These are phyloP conservation scores for Rhizophora apiculata DNA, from an alignment of 345 rosid genomes.

Conservation along the genomic window DNA sequence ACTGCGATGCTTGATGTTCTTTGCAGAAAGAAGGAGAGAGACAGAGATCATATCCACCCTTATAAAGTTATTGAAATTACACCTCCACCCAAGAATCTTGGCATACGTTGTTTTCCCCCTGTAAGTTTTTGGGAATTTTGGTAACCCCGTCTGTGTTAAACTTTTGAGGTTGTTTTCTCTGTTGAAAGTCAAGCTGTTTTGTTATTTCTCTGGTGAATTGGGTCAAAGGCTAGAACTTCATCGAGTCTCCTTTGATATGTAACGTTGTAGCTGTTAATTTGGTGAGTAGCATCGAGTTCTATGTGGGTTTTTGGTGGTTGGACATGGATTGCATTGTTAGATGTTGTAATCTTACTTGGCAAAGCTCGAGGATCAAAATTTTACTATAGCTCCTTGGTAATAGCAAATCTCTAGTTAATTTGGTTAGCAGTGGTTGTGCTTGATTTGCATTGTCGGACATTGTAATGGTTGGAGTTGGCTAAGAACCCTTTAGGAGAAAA, in stretches of 20 bases:
- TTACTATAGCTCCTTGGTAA: no score
- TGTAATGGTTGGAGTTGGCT: not conserved
- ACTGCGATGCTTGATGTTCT: conserved; percentile 30
- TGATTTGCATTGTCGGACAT: no score
- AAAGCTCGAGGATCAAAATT: no score
- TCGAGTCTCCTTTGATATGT: not conserved
- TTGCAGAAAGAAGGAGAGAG: conserved; percentile 74
- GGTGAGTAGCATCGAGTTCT: not conserved
- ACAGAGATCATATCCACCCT: conserved; percentile 53
- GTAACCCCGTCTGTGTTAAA: not conserved
- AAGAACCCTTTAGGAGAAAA: not conserved
- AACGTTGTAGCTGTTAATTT: not conserved
- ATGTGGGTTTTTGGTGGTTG: not conserved
- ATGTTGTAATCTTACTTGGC: not conserved
- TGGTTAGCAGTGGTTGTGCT: no score
- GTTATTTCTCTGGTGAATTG: not conserved
- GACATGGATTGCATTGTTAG: not conserved
- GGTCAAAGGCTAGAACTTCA: not conserved
- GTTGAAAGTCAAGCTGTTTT: not conserved
- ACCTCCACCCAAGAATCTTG: conserved; percentile 90
- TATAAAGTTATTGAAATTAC: conserved; percentile 90
- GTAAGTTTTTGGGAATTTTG: conserved; percentile 35
- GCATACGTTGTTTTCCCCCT: conserved; percentile 76
- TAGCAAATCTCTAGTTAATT: no score
- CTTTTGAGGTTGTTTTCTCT: not conserved